phyloP scores from a whole-genome alignment of 257 asterid species.

The Nicotiana sylvestris region DNA sequence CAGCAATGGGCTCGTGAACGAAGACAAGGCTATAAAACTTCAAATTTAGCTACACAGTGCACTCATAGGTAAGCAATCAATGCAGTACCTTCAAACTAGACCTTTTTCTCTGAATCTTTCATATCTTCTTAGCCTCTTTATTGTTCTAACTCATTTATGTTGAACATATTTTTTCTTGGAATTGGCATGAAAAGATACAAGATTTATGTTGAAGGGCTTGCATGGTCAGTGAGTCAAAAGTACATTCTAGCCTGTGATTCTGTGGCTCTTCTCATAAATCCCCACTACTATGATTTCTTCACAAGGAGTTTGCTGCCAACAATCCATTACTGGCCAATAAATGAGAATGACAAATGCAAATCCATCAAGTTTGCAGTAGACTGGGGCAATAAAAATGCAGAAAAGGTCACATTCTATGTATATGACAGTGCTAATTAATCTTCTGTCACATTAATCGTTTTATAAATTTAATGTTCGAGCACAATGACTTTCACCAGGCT shows the following conservation, averaged over 20 bases:
- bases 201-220: conserved; percentile 71
- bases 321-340: conserved; percentile 76
- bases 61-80: conserved; percentile 43
- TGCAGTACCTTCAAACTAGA: neutral
- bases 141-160: neutral
- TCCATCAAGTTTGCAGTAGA: conserved; percentile 72
- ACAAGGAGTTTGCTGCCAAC: conserved; percentile 73
- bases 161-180: neutral
- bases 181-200: conserved; percentile 45
- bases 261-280: conserved; percentile 49
- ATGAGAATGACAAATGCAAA: conserved; percentile 33
- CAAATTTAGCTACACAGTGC: conserved; percentile 69
- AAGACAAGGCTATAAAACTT: conserved; percentile 45
- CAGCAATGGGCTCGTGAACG: conserved; percentile 69
- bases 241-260: conserved; percentile 88
- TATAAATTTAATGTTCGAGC: neutral
- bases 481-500: conserved; percentile 38
- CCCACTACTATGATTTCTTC: conserved; percentile 67
- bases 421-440: neutral
- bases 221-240: conserved; percentile 93
- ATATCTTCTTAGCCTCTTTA: neutral
- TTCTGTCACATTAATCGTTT: neutral
- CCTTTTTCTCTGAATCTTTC: neutral
- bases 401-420: conserved; percentile 34
- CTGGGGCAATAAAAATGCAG: conserved; percentile 71